Percentiles rank a stretch among this genome's conserved stretches.
These are phyloP conservation scores for Oryza meridionalis DNA, from an alignment of 176 grass and related monocot species.

Conservation along the genomic window DNA sequence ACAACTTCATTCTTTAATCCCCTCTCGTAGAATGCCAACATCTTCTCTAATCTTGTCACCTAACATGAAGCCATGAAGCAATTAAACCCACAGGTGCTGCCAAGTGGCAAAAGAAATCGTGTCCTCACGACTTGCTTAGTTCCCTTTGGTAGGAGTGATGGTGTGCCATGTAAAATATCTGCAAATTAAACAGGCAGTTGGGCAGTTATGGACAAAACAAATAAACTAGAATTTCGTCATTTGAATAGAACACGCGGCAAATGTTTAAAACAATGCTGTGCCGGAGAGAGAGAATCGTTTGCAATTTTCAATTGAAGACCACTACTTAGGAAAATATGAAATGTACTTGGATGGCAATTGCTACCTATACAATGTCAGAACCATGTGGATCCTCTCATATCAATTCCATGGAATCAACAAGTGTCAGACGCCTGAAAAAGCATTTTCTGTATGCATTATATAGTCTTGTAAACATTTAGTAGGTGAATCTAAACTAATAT, in stretches of 20 bases:
- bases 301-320: neutral
- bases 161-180: conserved; percentile 5
- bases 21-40: neutral
- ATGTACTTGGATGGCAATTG: neutral
- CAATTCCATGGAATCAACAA: neutral
- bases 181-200: neutral
- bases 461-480: neutral
- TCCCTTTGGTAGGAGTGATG: conserved; percentile 18
- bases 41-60: conserved; percentile 26
- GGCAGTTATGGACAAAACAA: conserved; percentile 22
- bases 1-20: conserved; percentile 1
- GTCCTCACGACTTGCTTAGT: conserved; percentile 25
- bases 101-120: conserved; percentile 37
- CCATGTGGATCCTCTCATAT: conserved; percentile 18
- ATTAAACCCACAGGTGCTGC: neutral
- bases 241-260: neutral
- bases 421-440: neutral
- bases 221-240: neutral
- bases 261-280: conserved; percentile 29
- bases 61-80: neutral
- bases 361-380: neutral
- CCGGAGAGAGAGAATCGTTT: neutral
- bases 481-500: conserved; percentile 6
- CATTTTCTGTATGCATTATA: neutral
- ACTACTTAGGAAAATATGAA: neutral